phyloP scores from a whole-genome alignment of 768 basidiomycete species.

The Kwoniella newhampshirensis region DNA sequence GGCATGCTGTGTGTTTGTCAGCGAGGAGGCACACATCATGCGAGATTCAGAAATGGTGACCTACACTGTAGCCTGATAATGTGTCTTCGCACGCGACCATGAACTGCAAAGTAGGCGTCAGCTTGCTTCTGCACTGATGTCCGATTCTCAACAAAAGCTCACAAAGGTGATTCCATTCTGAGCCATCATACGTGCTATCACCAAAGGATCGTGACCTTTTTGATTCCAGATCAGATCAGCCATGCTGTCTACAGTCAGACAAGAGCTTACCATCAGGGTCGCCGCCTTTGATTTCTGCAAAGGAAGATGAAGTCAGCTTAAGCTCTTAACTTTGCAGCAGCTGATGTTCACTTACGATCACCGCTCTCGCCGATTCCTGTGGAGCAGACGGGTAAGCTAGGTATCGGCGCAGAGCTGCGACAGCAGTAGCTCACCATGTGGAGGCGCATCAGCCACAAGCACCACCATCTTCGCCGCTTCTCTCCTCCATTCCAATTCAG shows the following conservation, averaged over 20 bases:
- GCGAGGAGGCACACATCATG: neutral
- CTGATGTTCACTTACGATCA: conserved; percentile 63
- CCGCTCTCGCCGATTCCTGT: conserved; percentile 87
- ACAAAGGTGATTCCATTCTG: conserved; percentile 85
- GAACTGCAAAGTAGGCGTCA: conserved; percentile 61
- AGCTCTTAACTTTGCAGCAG: neutral
- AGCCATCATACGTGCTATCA: conserved; percentile 85
- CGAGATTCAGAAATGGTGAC: neutral
- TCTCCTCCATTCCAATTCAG: conserved; percentile 83
- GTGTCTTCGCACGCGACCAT: conserved; percentile 96
- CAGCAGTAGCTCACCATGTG: conserved; percentile 64
- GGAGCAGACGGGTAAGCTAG: no score
- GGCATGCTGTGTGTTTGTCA: conserved; percentile 55
- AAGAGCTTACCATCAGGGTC: conserved; percentile 70
- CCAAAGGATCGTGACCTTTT: conserved; percentile 74
- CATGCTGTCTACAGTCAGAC: neutral
- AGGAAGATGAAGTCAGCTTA: conserved; percentile 14
- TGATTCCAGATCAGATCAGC: conserved; percentile 2
- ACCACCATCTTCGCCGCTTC: conserved; percentile 92
- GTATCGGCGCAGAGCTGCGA: neutral
- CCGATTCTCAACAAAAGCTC: conserved; percentile 43
- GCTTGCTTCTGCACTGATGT: neutral
- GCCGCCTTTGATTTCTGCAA: conserved; percentile 81
- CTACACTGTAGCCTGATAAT: conserved; percentile 48
- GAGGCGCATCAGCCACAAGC: conserved; percentile 94